Evolutionary conservation across 371 early-diverging fungal genomes (phyloP), one percentile per base, ranked within the genome.

Genomic region (Mortierella sp.): DNA sequence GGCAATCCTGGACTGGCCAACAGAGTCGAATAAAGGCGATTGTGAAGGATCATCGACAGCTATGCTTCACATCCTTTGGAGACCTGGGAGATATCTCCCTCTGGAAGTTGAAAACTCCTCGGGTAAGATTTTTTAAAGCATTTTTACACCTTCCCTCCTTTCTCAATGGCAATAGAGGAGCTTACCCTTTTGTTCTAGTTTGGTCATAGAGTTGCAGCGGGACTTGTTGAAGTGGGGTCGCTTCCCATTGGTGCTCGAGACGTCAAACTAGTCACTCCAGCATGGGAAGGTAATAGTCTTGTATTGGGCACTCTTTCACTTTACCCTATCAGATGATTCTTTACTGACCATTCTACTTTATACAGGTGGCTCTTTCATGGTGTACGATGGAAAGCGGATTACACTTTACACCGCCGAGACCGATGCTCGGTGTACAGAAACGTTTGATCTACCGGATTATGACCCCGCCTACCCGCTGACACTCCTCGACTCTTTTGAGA

Each of bases 1-100:
- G 87, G 58, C 87, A 89, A 60, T 86, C 89, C 1, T 95, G 93
- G 93, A 70, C 86, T 7, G 93, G 91, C 0, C 93, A 91, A 68
- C 88, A 85, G 26, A 76, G 80, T 48, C 64, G 86, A 0, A 89
- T 89, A 14, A 71, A 75, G 72, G 60, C 86, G 76, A 79, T 87
- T 67, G 64, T 82, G 57, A 69, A 74, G 62, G 71, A 86, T 61
- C 71, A 79, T 23, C 69, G 79, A 11, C 79, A 79, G 37, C 62
- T 84, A 51, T 75, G 83, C 7, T 84, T 89, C 30, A 84, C 85
- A 29, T 88, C 90, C 0, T 61, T 88, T 25, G 86, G 86, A 7
- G 68, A 80, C 18, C 83, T 85, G 53, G 90, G 89, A 0, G 86
- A 86, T 46, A 76, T 88, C 0, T 85, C 87, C 53, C 75, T 90